These are phyloP conservation scores for Eucalyptus rudis DNA, from an alignment of 345 rosid genomes.

Conservation along the genomic window DNA sequence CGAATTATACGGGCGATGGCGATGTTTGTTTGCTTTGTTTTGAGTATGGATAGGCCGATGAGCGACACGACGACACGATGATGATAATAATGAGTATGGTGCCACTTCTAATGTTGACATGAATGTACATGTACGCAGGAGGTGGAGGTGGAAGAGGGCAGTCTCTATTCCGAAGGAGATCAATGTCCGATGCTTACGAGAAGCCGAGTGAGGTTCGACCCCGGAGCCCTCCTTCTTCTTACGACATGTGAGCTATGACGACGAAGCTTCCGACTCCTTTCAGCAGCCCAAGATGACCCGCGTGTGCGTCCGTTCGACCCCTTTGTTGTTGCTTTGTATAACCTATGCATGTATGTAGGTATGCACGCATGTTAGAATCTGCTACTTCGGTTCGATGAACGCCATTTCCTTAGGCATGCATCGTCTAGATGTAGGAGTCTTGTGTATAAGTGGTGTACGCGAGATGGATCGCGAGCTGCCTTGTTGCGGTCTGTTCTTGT, in stretches of 20 bases:
- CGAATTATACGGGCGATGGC: neutral
- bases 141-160: slow-evolving; percentile 62
- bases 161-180: slow-evolving; percentile 63
- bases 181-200: slow-evolving; percentile 67
- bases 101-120: neutral
- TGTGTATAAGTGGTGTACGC: neutral
- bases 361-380: neutral
- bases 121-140: neutral
- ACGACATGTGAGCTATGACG: slow-evolving; percentile 56
- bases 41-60: neutral
- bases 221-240: slow-evolving; percentile 29
- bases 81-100: neutral
- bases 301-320: neutral
- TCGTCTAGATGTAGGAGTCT: neutral
- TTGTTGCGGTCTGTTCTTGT: neutral
- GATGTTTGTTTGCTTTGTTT: neutral
- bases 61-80: no score
- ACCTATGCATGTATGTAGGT: neutral
- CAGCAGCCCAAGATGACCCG: neutral
- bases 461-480: neutral
- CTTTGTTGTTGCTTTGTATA: neutral
- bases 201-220: slow-evolving; percentile 55
- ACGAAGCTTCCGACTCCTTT: neutral
- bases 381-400: neutral
- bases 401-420: neutral